Conservation (phyloP, 305 asterid species). For the Ruellia speciosa region DNA sequence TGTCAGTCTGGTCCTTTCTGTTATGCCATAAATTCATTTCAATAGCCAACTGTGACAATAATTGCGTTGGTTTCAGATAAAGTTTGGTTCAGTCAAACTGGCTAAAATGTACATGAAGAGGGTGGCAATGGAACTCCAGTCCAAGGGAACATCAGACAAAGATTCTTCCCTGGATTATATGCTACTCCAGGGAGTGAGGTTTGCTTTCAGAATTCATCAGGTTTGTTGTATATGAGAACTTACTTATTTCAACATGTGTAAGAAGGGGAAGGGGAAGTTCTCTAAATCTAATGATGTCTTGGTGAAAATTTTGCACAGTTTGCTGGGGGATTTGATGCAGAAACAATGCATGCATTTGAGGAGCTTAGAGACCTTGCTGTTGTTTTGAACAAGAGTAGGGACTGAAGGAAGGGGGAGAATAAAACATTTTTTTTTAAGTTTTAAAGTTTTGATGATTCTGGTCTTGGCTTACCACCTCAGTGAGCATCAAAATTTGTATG, state of each 20-base stretch:
- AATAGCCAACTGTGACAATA: background rate
- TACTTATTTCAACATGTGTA: no score
- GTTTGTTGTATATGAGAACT: conserved; percentile 26
- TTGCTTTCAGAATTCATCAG: conserved; percentile 96
- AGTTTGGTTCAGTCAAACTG: conserved; percentile 76
- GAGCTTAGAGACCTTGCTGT: conserved; percentile 82
- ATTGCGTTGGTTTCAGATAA: conserved; percentile 43
- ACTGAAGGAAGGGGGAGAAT: conserved; percentile 20
- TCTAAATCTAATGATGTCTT: background rate
- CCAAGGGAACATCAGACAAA: conserved; percentile 63
- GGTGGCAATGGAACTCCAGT: conserved; percentile 80
- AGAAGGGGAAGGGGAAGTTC: no score
- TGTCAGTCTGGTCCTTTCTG: conserved; percentile 5
- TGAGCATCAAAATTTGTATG: conserved; percentile 28
- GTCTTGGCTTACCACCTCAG: conserved; percentile 61
- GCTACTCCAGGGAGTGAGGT: conserved; percentile 92
- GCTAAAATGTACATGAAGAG: conserved; percentile 88
- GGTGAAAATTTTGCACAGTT: conserved; percentile 41
- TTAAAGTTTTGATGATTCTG: conserved; percentile 17
- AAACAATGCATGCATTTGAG: conserved; percentile 94
- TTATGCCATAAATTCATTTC: background rate
- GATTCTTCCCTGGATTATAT: conserved; percentile 86
- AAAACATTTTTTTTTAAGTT: conserved; percentile 8
- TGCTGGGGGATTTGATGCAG: conserved; percentile 96
- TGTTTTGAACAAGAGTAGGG: conserved; percentile 47